Evolutionary conservation across 331 rosid genomes (phyloP).

Genomic region (Acacia concinna): DNA sequence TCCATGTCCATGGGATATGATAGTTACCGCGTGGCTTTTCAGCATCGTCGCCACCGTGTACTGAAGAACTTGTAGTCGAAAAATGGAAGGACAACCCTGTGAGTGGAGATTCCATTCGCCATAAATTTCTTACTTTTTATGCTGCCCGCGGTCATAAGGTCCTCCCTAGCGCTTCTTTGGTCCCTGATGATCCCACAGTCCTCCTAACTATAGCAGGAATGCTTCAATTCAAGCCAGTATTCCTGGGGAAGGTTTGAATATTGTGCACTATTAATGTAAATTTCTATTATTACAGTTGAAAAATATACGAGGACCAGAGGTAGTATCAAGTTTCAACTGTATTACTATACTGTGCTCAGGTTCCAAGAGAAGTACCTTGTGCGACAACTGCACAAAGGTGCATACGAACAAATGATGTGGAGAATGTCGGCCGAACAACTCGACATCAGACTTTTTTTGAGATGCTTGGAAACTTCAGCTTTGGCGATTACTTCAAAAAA

Average conservation of each 20-base stretch:
- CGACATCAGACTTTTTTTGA: slow-evolving; percentile 91
- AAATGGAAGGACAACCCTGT: slow-evolving; percentile 38
- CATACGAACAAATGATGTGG: slow-evolving; percentile 78
- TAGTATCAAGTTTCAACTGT: neutral
- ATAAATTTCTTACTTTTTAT: slow-evolving; percentile 64
- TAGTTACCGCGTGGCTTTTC: slow-evolving; percentile 39
- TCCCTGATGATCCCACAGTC: slow-evolving; percentile 92
- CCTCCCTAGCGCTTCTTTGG: slow-evolving; percentile 88
- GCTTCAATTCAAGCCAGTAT: slow-evolving; percentile 95
- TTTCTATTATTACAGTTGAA: neutral
- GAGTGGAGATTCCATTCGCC: slow-evolving; percentile 78
- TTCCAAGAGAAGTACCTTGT: slow-evolving; percentile 69
- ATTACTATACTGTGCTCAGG: slow-evolving; percentile 36
- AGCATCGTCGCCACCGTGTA: slow-evolving; percentile 43
- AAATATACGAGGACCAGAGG: neutral
- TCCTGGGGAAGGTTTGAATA: slow-evolving; percentile 70
- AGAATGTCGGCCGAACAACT: slow-evolving; percentile 84
- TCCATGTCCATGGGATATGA: slow-evolving; percentile 4
- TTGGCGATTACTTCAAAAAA: slow-evolving; percentile 93
- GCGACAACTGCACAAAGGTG: slow-evolving; percentile 89
- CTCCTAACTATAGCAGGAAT: slow-evolving; percentile 89
- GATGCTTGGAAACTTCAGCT: slow-evolving; percentile 98
- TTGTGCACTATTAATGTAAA: neutral
- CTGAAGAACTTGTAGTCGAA: slow-evolving; percentile 40
- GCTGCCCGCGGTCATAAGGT: slow-evolving; percentile 81